Base-by-base conservation (phyloP, 495 filamentous ascomycete species). In the Podospora sp. region DNA sequence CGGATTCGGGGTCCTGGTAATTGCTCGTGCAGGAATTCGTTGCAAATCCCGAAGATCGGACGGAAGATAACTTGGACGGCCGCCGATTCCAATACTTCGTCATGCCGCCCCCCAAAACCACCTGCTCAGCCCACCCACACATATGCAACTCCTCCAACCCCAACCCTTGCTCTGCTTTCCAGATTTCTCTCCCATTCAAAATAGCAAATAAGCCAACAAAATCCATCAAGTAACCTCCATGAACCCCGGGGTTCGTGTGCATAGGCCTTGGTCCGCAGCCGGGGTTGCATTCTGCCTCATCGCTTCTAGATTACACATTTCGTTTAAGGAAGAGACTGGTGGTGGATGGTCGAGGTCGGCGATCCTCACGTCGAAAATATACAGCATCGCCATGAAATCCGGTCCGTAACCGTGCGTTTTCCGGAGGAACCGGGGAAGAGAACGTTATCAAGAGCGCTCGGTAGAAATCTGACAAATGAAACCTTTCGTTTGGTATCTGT, bases 281-380 rank as follows among this genome's bases (percentile, higher is more conserved):
- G 40, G 40, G 16, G 4, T 46, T 46, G 16, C 16, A 46, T 46
- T 12, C 40, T 11, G 14, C 14, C 40, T 61, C 60, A 18, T 27
- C 35, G 52, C 67, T 36, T 60, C 51, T 65, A 65, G 62, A 74
- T 75, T 75, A 75, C 65, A 75, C 70, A 72, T 72, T 75, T 74
- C 65, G 49, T 67, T 71, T 68, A 65, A 40, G 40, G 36, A 72
- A 63, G 24, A 36, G 26, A 59, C 56, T 59, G 56, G 33, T 29
- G 18, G 22, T 26, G 24, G 40, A 18, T 46, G 40, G 40, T 46
- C 2, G 40, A 46, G 8, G 56, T 12, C 40, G n/a, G 57, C 57
- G 57, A 33, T 33, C 9, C 18, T 24, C 53, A 14, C 53, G 12
- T 21, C 27, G 26, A 18, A 29, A 68, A 57, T 21, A 22, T 24